These are phyloP conservation scores for Cladosporium sp. DNA, from an alignment of 2,329 filamentous ascomycete genomes.

Conservation along the genomic window DNA sequence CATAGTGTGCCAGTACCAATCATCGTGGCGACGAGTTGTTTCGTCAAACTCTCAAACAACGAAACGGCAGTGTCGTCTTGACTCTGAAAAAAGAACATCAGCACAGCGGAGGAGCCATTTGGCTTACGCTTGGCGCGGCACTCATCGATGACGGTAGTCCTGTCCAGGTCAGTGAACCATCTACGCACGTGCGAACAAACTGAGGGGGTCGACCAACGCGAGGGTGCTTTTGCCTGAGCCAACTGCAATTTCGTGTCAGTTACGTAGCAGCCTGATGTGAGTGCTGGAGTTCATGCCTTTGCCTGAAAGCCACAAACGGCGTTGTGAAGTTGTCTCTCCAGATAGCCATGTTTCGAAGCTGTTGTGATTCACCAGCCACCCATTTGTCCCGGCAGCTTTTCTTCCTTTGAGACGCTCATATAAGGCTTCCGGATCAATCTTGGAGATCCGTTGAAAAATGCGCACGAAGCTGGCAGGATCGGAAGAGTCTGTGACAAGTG, in stretches of 20 bases:
- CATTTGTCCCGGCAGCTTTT: background rate
- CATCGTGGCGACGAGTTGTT: conserved; percentile 1
- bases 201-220: background rate
- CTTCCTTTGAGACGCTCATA: background rate
- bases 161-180: background rate
- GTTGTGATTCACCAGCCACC: background rate
- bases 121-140: background rate
- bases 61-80: background rate
- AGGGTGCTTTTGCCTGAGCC: background rate
- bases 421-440: background rate
- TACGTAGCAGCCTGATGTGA: background rate
- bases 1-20: background rate
- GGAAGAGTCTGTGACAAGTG: background rate
- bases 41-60: conserved; percentile 1
- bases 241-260: background rate
- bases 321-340: conserved; percentile 4
- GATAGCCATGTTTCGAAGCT: conserved; percentile 1
- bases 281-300: background rate
- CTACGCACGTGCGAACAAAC: background rate
- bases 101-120: background rate
- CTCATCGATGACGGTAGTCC: conserved; percentile 7
- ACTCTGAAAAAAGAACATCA: background rate
- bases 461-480: background rate
- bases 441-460: background rate
- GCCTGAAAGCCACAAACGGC: conserved; percentile 7